A percentile compares a stretch with the other conserved stretches of the same genome.
phyloP scores from a whole-genome alignment of 2,329 filamentous ascomycete species.

The Gaeumannomyces tritici region DNA sequence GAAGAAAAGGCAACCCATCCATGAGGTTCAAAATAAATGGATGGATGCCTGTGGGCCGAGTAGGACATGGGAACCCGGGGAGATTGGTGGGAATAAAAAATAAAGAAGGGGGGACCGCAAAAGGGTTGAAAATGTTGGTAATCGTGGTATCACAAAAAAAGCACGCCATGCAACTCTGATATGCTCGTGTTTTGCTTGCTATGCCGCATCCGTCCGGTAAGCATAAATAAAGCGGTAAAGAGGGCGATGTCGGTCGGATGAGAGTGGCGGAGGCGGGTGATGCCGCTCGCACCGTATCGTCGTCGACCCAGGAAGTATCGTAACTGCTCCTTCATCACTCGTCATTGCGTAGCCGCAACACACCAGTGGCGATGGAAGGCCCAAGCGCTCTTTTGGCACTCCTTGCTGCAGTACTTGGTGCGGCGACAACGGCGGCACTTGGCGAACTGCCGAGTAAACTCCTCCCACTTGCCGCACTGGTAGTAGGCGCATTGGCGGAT shows the following conservation, averaged over 20 bases:
- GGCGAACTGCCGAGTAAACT: constrained; percentile 91
- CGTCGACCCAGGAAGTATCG: too few relatives aligned
- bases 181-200: constrained; percentile 5
- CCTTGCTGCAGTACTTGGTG: constrained; percentile 99
- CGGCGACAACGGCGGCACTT: constrained; percentile 93
- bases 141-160: constrained; percentile 10
- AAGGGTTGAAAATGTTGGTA: constrained; percentile 1
- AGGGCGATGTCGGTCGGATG: neutral
- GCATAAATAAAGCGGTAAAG: constrained; percentile 1
- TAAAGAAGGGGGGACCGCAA: neutral
- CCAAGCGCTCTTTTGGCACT: constrained; percentile 98
- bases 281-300: too few relatives aligned
- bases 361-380: constrained; percentile 98
- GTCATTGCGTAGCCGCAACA: constrained; percentile 55
- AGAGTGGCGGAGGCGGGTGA: too few relatives aligned
- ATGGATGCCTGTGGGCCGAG: too few relatives aligned
- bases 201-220: neutral
- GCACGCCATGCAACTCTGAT: constrained; percentile 8
- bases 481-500: constrained; percentile 98
- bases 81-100: constrained; percentile 1
- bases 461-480: constrained; percentile 97
- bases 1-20: neutral
- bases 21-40: too few relatives aligned
- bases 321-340: neutral
- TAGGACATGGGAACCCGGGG: too few relatives aligned